phyloP scores from a whole-genome alignment of 306 rosid species.

The Sophora flavescens region DNA sequence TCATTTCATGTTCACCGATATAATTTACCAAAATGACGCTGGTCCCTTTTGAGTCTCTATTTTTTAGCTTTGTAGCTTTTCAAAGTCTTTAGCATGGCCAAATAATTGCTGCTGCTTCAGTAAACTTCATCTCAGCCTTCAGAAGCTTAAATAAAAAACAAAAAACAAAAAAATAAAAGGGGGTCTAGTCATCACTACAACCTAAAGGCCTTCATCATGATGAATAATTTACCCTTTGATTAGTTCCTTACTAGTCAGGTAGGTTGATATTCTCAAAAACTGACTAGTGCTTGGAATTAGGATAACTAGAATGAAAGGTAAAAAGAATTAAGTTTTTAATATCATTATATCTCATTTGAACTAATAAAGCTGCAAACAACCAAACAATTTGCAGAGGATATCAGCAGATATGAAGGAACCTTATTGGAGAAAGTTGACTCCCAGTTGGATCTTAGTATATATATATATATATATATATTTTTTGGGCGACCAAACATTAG shows the following conservation, averaged over 20 bases:
- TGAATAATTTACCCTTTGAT: conserved; percentile 14
- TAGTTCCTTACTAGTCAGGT: conserved; percentile 5
- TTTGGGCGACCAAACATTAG: conserved; percentile 10
- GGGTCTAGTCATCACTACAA: not conserved
- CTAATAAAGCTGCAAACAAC: not conserved
- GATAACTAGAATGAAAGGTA: not conserved
- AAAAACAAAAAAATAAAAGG: not conserved
- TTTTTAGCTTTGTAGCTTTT: conserved; percentile 35
- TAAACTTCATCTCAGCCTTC: conserved; percentile 32
- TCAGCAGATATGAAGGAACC: not conserved
- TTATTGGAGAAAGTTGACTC: conserved; percentile 8
- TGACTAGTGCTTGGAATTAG: not conserved
- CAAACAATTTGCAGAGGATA: conserved; percentile 3
- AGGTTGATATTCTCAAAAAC: conserved; percentile 9
- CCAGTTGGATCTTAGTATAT: conserved; percentile 5
- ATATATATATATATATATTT: no score
- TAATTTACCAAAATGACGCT: not conserved
- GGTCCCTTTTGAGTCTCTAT: conserved; percentile 3
- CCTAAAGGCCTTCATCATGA: conserved; percentile 15
- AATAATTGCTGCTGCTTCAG: conserved; percentile 5
- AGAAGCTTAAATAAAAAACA: not conserved
- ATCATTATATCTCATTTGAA: not conserved
- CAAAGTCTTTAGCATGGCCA: conserved; percentile 21
- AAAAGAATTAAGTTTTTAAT: not conserved
- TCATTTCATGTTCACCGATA: not conserved